phyloP scores from a whole-genome alignment of 441 rosid genomes.

The Gossypium laxum region DNA sequence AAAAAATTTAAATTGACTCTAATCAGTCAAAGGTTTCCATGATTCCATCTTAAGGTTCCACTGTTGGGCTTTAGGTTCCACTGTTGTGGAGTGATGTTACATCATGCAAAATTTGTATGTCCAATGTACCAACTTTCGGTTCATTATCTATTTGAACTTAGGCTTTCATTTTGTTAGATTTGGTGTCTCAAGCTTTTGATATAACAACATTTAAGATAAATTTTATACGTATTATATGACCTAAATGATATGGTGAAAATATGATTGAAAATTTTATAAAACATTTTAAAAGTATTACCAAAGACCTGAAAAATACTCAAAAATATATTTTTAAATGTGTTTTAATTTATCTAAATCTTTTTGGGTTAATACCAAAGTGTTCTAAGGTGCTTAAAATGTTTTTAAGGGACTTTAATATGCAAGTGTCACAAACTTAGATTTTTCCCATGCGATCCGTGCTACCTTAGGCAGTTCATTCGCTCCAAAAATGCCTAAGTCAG shows the following conservation, averaged over 20 bases:
- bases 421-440: too few species aligned
- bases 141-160: neutral
- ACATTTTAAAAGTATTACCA: neutral
- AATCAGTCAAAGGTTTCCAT: too few species aligned
- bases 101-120: neutral
- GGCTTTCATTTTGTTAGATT: neutral
- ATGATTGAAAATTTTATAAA: neutral
- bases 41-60: too few species aligned
- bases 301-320: neutral
- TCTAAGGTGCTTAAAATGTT: too few species aligned
- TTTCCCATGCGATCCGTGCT: neutral
- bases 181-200: neutral
- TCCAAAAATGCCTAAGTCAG: neutral
- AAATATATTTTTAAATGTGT: neutral
- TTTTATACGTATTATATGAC: neutral
- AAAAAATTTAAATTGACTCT: too few species aligned
- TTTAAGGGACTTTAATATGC: too few species aligned
- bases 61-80: neutral
- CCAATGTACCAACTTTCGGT: neutral
- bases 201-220: too few species aligned
- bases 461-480: neutral
- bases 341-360: neutral
- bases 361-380: neutral
- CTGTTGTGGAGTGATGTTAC: neutral
- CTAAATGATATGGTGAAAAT: neutral